Evolutionary conservation across 768 basidiomycete genomes (phyloP).

Genomic region (Tulasnella sp.): DNA sequence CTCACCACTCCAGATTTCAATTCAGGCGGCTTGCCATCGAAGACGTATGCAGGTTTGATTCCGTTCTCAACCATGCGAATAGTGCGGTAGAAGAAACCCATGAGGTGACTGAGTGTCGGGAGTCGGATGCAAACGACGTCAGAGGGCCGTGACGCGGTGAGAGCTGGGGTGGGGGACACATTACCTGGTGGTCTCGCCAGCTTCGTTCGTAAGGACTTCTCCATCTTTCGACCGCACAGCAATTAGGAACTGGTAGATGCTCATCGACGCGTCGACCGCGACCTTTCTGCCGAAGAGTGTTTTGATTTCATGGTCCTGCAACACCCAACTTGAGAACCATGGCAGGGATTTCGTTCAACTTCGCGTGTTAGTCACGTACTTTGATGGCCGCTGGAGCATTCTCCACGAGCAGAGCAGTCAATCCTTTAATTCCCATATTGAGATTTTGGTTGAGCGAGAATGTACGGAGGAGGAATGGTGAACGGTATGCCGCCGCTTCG

Average conservation of each 20-base stretch:
- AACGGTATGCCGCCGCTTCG: neutral
- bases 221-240: slow-evolving; percentile 95
- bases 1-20: slow-evolving; percentile 89
- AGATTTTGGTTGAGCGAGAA: neutral
- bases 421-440: slow-evolving; percentile 88
- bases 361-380: slow-evolving; percentile 25
- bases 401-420: slow-evolving; percentile 81
- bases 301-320: slow-evolving; percentile 84
- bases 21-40: slow-evolving; percentile 97
- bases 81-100: slow-evolving; percentile 98
- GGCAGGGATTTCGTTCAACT: neutral
- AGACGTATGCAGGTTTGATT: slow-evolving; percentile 96
- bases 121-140: neutral
- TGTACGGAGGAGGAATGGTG: neutral
- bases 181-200: slow-evolving; percentile 86
- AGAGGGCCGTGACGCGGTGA: neutral
- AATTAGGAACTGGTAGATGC: slow-evolving; percentile 95
- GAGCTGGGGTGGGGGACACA: slow-evolving; percentile 8
- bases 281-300: slow-evolving; percentile 97
- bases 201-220: slow-evolving; percentile 94
- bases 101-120: slow-evolving; percentile 61
- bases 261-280: slow-evolving; percentile 97
- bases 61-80: slow-evolving; percentile 98
- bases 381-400: slow-evolving; percentile 80
- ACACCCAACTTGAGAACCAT: neutral